Base-by-base conservation (phyloP, 441 rosid species). In the California macrophylla region DNA sequence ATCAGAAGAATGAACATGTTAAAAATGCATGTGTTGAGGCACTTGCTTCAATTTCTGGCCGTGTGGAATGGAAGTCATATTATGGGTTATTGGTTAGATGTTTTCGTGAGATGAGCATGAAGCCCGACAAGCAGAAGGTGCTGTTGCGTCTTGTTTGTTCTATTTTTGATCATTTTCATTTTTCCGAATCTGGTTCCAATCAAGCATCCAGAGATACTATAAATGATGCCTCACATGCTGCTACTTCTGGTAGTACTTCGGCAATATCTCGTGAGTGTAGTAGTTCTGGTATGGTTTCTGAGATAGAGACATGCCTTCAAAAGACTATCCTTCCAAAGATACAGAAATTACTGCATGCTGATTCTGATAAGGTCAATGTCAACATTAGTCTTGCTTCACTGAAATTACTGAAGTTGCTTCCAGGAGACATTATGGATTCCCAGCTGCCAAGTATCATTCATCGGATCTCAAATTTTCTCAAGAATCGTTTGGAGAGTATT, bases 371-470 rank as follows among this genome's bases (percentile, higher is more conserved):
- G 78, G 82, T 87, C 64, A 85, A 87, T 76, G 95, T 90, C 54
- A 82, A 81, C 71, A 78, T 89, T 75, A 83, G 80, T 68, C 83
- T 89, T 68, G 96, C 93, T 71, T 84, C 82, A 30, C 82, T 95
- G 76, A 95, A 92, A 86, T 82, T 95, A 67, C 81, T 95, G 61
- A 95, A 95, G 87, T 83, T 92, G 71, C 97, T 95, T 69, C 96
- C 97, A 1, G 87, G 80, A 66, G 97, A 89, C 69, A 80, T 79
- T 64, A 79, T 95, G 91, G 89, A 92, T 66, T 79, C 91, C 20
- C 93, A 87, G 73, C 88, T 92, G 76, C 87, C 96, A 7, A 84
- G 87, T 80, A 85, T 95, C 40, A 72, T 92, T 78, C 92, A 90
- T 72, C 87, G 85, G 62, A 78, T 88, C 38, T 83, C 93, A 47